Conservation (phyloP, 2,329 filamentous ascomycete genomes). For the Thelonectria discophora region DNA sequence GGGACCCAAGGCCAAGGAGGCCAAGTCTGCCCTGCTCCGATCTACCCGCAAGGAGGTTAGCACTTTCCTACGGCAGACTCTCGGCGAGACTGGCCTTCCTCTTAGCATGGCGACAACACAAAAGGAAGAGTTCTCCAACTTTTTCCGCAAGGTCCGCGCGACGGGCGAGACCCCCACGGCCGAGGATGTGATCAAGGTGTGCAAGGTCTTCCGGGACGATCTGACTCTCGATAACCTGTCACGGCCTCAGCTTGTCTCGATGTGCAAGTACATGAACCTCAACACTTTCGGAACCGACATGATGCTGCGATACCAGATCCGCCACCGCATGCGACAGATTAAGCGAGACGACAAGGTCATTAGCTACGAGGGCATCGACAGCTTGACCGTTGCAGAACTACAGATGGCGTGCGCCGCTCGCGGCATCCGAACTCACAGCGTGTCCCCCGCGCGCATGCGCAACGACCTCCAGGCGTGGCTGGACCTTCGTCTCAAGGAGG, state of each 20-base stretch:
- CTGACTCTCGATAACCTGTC: conserved; percentile 96
- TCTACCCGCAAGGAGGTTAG: conserved; percentile 94
- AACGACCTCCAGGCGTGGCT: conserved; percentile 95
- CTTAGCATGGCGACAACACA: conserved; percentile 85
- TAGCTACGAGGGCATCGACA: conserved; percentile 91
- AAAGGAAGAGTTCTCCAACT: conserved; percentile 92
- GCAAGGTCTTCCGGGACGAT: conserved; percentile 99
- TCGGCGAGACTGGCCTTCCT: conserved; percentile 93
- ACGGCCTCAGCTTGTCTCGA: conserved; percentile 92
- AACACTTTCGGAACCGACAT: conserved; percentile 97
- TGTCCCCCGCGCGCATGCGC: conserved; percentile 86
- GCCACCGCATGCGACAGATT: conserved; percentile 98
- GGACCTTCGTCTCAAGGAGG: conserved; percentile 89
- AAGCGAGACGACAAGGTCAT: conserved; percentile 98
- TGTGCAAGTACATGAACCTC: conserved; percentile 98
- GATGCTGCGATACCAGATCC: conserved; percentile 96
- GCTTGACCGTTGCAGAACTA: conserved; percentile 89
- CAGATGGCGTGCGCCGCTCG: conserved; percentile 92
- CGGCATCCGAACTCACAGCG: conserved; percentile 90
- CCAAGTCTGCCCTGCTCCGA: conserved; percentile 82
- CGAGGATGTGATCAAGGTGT: conserved; percentile 96
- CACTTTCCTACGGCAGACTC: conserved; percentile 84
- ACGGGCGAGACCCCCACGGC: conserved; percentile 90
- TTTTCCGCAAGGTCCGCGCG: conserved; percentile 94
- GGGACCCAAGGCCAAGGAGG: conserved; percentile 87